Conservation (phyloP, 345 rosid species). For the Hirschfeldia incana region DNA sequence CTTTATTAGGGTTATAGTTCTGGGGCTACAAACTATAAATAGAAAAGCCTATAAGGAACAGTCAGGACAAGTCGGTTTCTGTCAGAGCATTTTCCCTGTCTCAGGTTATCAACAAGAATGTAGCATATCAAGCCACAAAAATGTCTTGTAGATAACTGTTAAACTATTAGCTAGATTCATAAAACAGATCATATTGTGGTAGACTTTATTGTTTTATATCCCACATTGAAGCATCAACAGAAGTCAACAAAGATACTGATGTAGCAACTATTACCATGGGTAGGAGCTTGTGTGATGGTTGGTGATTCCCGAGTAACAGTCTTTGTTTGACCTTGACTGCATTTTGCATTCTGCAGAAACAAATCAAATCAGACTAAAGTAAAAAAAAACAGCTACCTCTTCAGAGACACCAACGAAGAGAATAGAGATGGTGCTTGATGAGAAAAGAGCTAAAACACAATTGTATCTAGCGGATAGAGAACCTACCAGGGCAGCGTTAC, state of each 20-base stretch:
- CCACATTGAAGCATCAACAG: not conserved
- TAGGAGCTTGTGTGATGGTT: slow-evolving; percentile 81
- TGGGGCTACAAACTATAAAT: not conserved
- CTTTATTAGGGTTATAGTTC: not conserved
- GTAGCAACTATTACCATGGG: slow-evolving; percentile 42
- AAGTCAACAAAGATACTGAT: not conserved
- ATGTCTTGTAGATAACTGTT: not conserved
- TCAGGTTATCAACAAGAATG: not conserved
- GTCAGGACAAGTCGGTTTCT: not conserved
- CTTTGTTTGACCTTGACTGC: slow-evolving; percentile 78
- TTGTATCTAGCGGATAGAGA: not conserved
- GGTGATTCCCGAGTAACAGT: slow-evolving; percentile 67
- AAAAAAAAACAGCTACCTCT: not conserved
- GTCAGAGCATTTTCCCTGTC: not conserved
- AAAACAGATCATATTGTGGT: not conserved
- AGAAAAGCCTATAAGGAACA: not conserved
- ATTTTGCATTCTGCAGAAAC: slow-evolving; percentile 57
- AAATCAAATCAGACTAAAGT: not conserved
- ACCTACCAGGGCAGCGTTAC: slow-evolving; percentile 47
- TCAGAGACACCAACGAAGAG: not conserved
- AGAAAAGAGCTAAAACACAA: not conserved
- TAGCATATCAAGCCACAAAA: slow-evolving; percentile 36
- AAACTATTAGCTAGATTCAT: not conserved
- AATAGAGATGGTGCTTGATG: not conserved
- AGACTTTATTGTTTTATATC: not conserved